A percentile compares a stretch with the other conserved stretches of the same genome.
Evolutionary conservation across 2,329 filamentous ascomycete species (phyloP).

Genomic region (Aureobasidium sp.): DNA sequence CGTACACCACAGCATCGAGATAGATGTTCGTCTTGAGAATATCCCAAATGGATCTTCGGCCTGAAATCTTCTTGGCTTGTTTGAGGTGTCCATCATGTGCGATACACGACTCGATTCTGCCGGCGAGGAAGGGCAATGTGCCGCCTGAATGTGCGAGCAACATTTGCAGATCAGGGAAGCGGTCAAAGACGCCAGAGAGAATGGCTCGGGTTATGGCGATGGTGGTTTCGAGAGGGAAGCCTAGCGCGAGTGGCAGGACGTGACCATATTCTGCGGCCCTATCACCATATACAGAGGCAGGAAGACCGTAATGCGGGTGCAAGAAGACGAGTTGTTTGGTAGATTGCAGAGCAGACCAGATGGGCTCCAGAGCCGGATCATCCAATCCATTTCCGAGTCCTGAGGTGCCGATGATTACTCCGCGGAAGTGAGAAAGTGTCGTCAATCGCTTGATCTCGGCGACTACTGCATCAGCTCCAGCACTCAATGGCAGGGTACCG

Average conservation of each 20-base stretch:
- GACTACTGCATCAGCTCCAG: slow-evolving; percentile 53
- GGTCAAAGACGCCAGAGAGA: slow-evolving; percentile 77
- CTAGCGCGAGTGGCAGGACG: slow-evolving; percentile 75
- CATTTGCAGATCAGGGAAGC: slow-evolving; percentile 61
- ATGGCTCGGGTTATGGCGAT: slow-evolving; percentile 85
- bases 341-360: slow-evolving; percentile 63
- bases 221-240: slow-evolving; percentile 88
- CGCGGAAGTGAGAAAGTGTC: slow-evolving; percentile 61
- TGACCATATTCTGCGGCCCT: slow-evolving; percentile 69
- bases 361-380: slow-evolving; percentile 63
- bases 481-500: slow-evolving; percentile 71
- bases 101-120: slow-evolving; percentile 81
- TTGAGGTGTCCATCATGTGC: slow-evolving; percentile 72
- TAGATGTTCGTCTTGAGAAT: slow-evolving; percentile 70
- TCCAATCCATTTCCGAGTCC: slow-evolving; percentile 76
- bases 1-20: slow-evolving; percentile 81
- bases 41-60: slow-evolving; percentile 56
- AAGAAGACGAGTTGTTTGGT: slow-evolving; percentile 66
- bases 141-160: slow-evolving; percentile 84
- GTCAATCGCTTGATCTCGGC: slow-evolving; percentile 58
- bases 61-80: slow-evolving; percentile 51
- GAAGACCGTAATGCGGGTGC: slow-evolving; percentile 88
- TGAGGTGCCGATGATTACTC: slow-evolving; percentile 82
- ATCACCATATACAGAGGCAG: slow-evolving; percentile 70
- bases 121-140: slow-evolving; percentile 80